Percentiles rank a stretch among this genome's conserved stretches.
These are phyloP conservation scores for Tolypocladium sp. DNA, from an alignment of 2,329 filamentous ascomycete species.

Conservation along the genomic window DNA sequence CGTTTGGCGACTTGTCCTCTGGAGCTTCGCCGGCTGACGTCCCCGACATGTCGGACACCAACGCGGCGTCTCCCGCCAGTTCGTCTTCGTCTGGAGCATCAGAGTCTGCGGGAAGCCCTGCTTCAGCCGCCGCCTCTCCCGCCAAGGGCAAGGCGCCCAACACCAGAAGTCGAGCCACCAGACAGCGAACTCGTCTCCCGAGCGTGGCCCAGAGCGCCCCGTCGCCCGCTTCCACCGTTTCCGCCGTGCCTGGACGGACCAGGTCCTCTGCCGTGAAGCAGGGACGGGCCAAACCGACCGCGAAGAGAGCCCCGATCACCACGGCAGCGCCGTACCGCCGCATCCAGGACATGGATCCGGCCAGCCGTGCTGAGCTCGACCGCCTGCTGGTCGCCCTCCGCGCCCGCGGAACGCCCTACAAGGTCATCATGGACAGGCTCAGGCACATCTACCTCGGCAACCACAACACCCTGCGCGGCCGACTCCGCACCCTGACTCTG, in stretches of 20 bases:
- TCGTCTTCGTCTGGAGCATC: background rate
- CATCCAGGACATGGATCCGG: conserved; percentile 3
- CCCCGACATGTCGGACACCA: background rate
- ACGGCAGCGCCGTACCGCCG: background rate
- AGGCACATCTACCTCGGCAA: background rate
- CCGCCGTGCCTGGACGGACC: background rate
- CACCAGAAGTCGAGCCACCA: background rate
- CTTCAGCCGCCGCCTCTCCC: background rate
- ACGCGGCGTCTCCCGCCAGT: background rate
- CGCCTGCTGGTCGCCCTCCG: background rate
- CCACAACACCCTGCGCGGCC: conserved; percentile 1
- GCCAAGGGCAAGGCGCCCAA: background rate
- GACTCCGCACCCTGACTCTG: background rate
- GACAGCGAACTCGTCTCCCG: background rate
- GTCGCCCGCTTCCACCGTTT: background rate
- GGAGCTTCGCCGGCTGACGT: background rate
- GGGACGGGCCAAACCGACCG: background rate
- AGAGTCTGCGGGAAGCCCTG: background rate
- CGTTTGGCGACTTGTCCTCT: background rate
- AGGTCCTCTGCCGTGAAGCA: background rate
- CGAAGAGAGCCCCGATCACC: background rate
- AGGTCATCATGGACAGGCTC: background rate
- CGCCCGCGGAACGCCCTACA: background rate
- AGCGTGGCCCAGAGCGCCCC: background rate
- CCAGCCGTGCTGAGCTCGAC: background rate